Evolutionary conservation across 345 rosid genomes (phyloP).

Genomic region (Moricandia moricandioides): DNA sequence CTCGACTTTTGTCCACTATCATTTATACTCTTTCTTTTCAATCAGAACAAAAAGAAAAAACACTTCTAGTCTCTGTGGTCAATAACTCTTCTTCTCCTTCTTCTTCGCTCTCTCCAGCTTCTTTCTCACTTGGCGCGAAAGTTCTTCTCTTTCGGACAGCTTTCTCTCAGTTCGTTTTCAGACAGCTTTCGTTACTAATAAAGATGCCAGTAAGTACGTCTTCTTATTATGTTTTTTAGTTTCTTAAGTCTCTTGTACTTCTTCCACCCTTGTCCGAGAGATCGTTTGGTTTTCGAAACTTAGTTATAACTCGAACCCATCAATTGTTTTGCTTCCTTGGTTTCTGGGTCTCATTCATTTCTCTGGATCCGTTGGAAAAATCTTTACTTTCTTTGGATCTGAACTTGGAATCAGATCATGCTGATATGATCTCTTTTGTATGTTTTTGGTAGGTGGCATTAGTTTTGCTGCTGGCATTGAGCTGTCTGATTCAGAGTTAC

Average conservation of each 20-base stretch:
- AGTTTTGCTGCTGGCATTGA: constrained; percentile 29
- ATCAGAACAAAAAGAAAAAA: background rate
- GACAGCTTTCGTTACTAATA: background rate
- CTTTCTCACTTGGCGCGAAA: constrained; percentile 33
- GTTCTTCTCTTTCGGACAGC: constrained; percentile 11
- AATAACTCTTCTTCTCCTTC: constrained; percentile 3
- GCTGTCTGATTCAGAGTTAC: constrained; percentile 12
- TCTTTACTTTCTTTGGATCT: constrained; percentile 11
- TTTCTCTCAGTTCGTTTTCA: background rate
- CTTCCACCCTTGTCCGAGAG: constrained; percentile 15
- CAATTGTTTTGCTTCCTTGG: background rate
- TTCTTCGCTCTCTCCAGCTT: background rate
- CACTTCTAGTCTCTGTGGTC: constrained; percentile 15
- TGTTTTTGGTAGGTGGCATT: constrained; percentile 16
- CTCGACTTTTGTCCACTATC: constrained; percentile 4
- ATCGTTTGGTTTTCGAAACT: background rate
- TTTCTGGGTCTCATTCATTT: constrained; percentile 15
- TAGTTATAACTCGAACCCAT: background rate
- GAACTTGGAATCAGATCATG: background rate
- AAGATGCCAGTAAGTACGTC: constrained; percentile 37
- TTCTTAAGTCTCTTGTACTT: constrained; percentile 1
- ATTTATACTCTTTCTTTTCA: constrained; percentile 4
- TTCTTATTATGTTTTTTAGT: background rate
- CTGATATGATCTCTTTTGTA: background rate
- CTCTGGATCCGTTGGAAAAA: constrained; percentile 11